These are phyloP conservation scores for Kwoniella heveanensis DNA, from an alignment of 768 basidiomycete genomes.

Conservation along the genomic window DNA sequence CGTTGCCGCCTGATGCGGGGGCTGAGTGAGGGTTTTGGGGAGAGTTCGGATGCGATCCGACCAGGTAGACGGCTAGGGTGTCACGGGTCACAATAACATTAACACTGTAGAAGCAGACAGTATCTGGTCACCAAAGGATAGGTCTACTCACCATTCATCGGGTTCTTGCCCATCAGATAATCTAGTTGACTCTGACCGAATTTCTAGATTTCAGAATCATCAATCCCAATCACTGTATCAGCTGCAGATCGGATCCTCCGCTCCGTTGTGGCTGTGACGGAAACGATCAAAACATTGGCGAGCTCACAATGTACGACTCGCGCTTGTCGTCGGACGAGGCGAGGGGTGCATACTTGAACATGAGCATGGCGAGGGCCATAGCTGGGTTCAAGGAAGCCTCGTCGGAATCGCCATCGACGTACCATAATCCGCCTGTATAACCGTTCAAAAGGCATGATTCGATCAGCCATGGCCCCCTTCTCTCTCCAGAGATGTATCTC, in stretches of 20 bases:
- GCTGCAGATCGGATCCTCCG: no score
- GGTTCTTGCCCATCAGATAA: conserved; percentile 83
- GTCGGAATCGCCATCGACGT: conserved; percentile 80
- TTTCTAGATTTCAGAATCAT: conserved; percentile 57
- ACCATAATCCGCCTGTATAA: conserved; percentile 71
- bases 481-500: background rate
- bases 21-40: conserved; percentile 89
- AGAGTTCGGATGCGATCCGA: conserved; percentile 86
- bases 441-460: no score
- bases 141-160: conserved; percentile 70
- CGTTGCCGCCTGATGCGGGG: conserved; percentile 77
- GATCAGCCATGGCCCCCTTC: conserved; percentile 16
- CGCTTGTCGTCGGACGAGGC: conserved; percentile 67
- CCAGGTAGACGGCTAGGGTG: conserved; percentile 72
- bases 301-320: conserved; percentile 65
- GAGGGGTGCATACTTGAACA: conserved; percentile 73
- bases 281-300: no score
- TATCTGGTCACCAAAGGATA: no score
- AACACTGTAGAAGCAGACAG: no score
- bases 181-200: conserved; percentile 77
- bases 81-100: no score
- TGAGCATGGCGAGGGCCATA: conserved; percentile 80
- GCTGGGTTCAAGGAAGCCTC: conserved; percentile 76
- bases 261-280: no score
- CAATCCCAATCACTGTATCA: no score